Evolutionary conservation across 2,329 filamentous ascomycete species (phyloP), one percentile per base, ranked within the genome.

Genomic region (Xylaria sp.): DNA sequence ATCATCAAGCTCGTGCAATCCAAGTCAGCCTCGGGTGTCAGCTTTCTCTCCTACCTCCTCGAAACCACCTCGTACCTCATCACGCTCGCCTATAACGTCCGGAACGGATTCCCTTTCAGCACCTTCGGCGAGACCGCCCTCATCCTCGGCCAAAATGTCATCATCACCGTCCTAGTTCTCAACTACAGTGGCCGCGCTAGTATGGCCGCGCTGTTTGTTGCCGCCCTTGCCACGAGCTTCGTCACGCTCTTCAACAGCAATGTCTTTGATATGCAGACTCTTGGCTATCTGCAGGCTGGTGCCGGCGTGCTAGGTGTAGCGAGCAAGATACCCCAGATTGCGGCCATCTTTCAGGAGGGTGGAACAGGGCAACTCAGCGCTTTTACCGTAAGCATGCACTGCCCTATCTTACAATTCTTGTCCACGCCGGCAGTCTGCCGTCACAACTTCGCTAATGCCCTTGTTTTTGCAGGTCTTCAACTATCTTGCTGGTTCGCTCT

Each of bases 101-200:
- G 96, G 78, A 93, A 94, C 77, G 91, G 90, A 27, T 98, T 97
- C 75, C 95, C 96, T 2, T 98, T 99, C 83, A 97, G 92, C 86
- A 99, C 96, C 12, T 99, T 92, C 80, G 96, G 96, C 80, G 96
- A 99, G 87, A 95, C 93, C 32, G 94, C 92, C 44, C 85, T 98
- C 77, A 98, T 99, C 75, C 87, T 96, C 59, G 90, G 91, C 68
- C 96, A 99, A 84, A 97, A 99, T 81, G 88, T 98, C 51, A 88
- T 94, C 69, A 97, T 99, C 79, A 91, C 91, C 5, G 88, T 94
- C 59, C 82, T 98, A 75, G 94, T 99, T 50, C 84, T 99, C 79
- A 91, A 92, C 78, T 98, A 94, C 80, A 90, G 89, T 68, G 92
- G 92, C 10, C 88, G 89, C 73, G 83, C 85, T 0, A 85, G 86